Percentiles rank a stretch among this genome's conserved stretches.
Evolutionary conservation across 495 filamentous ascomycete genomes (phyloP).

Genomic region (Penicillium mononematosum): DNA sequence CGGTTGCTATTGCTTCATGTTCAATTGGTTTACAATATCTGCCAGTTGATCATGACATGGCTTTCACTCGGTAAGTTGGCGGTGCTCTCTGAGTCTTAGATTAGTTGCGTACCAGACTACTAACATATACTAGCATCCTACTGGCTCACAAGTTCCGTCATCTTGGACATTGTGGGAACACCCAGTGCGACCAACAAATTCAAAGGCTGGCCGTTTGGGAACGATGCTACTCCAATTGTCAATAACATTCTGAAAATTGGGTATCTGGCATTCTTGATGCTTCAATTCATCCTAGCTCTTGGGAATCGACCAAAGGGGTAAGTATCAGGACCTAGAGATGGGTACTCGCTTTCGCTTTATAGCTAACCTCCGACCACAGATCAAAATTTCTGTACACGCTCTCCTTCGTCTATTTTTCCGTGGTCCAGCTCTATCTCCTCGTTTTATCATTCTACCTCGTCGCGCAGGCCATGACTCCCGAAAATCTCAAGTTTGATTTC

Average conservation of each 20-base stretch:
- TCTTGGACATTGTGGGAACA: conserved; percentile 89
- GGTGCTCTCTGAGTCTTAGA: not conserved
- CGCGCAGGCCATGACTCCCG: conserved; percentile 64
- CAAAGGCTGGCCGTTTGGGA: conserved; percentile 70
- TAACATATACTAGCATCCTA: conserved; percentile 58
- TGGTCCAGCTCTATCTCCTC: conserved; percentile 86
- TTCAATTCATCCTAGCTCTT: conserved; percentile 93
- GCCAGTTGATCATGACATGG: conserved; percentile 86
- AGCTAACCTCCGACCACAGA: conserved; percentile 43
- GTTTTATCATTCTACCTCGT: conserved; percentile 85
- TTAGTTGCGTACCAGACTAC: not conserved
- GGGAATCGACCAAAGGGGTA: conserved; percentile 92
- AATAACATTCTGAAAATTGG: conserved; percentile 87
- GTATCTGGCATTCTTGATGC: conserved; percentile 79
- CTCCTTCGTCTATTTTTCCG: conserved; percentile 78
- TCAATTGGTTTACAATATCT: conserved; percentile 88
- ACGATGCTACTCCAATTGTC: conserved; percentile 74
- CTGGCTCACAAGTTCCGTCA: conserved; percentile 91
- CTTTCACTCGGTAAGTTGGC: conserved; percentile 72
- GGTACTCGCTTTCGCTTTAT: not conserved
- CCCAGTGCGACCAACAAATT: conserved; percentile 50
- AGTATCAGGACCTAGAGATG: not conserved
- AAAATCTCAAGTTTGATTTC: conserved; percentile 50
- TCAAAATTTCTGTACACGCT: conserved; percentile 65
- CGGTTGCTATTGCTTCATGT: conserved; percentile 94